Evolutionary conservation across 352 stramenopile species (phyloP).

Genomic region (Phytophthora tentaculata): DNA sequence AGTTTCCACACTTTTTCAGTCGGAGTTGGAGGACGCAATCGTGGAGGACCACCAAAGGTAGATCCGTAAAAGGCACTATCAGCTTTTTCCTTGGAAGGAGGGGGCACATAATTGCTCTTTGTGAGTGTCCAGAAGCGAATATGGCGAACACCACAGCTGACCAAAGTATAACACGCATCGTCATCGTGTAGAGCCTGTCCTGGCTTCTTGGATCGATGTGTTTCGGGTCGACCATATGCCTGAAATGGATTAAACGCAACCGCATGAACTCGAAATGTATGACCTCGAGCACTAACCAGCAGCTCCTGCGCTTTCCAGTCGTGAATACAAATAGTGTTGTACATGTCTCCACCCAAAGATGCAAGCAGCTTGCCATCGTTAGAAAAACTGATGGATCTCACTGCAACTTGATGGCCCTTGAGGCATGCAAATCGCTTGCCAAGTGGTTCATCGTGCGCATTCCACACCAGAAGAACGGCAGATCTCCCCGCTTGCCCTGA

Average conservation of each 20-base stretch:
- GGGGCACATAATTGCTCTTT: conserved; percentile 55
- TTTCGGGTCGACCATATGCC: conserved; percentile 64
- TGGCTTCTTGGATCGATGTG: conserved; percentile 51
- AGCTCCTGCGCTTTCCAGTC: conserved; percentile 71
- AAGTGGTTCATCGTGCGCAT: conserved; percentile 61
- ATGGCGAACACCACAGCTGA: conserved; percentile 75
- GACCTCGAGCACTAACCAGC: conserved; percentile 58
- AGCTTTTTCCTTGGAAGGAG: conserved; percentile 50
- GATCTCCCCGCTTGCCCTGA: conserved; percentile 66
- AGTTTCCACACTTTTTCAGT: conserved; percentile 78
- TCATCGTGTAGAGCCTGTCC: conserved; percentile 75
- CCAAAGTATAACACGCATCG: conserved; percentile 73
- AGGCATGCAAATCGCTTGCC: conserved; percentile 63
- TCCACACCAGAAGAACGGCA: conserved; percentile 72
- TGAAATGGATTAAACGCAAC: conserved; percentile 79
- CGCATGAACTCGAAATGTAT: conserved; percentile 71
- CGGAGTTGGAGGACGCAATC: conserved; percentile 55
- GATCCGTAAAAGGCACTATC: conserved; percentile 70
- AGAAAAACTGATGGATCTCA: conserved; percentile 72
- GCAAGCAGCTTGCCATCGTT: conserved; percentile 74
- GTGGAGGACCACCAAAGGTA: conserved; percentile 58
- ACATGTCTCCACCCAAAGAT: conserved; percentile 75
- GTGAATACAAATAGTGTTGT: conserved; percentile 82
- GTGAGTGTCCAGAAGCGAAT: conserved; percentile 81
- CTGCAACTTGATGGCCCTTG: conserved; percentile 57